These are phyloP conservation scores for Eremothecium sinecaudum DNA, from an alignment of 1,139 yeast genomes.

Conservation along the genomic window DNA sequence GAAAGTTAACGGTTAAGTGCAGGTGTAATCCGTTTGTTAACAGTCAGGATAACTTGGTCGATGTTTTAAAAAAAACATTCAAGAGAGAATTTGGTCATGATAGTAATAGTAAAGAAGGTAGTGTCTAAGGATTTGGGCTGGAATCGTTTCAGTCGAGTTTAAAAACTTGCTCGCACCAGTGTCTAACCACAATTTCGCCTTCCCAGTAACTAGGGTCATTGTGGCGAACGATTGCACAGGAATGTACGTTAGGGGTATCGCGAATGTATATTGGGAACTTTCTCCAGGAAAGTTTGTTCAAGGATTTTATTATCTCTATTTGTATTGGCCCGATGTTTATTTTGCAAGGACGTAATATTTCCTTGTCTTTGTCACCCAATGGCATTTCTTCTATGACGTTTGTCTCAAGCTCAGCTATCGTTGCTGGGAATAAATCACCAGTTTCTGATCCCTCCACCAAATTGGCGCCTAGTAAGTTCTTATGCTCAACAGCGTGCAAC, in stretches of 20 bases:
- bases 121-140: background rate
- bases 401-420: slow-evolving; percentile 22
- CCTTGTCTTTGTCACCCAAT: slow-evolving; percentile 12
- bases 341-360: slow-evolving; percentile 16
- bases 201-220: slow-evolving; percentile 46
- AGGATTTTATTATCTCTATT: slow-evolving; percentile 41
- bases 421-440: slow-evolving; percentile 19
- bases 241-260: slow-evolving; percentile 59
- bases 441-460: background rate
- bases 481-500: slow-evolving; percentile 42
- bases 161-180: slow-evolving; percentile 45
- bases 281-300: slow-evolving; percentile 55
- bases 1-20: slow-evolving; percentile 19
- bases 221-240: slow-evolving; percentile 68
- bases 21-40: slow-evolving; percentile 24
- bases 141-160: background rate
- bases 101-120: background rate
- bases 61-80: slow-evolving; percentile 11
- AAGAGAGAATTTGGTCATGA: slow-evolving; percentile 9
- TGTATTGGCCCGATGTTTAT: slow-evolving; percentile 33
- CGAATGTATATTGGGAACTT: slow-evolving; percentile 65
- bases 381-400: slow-evolving; percentile 11
- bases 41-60: slow-evolving; percentile 10
- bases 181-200: slow-evolving; percentile 58
- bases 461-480: too few species aligned